Conservation (phyloP, 192 early-diverging fungal species). For the Linnemannia elongata region DNA sequence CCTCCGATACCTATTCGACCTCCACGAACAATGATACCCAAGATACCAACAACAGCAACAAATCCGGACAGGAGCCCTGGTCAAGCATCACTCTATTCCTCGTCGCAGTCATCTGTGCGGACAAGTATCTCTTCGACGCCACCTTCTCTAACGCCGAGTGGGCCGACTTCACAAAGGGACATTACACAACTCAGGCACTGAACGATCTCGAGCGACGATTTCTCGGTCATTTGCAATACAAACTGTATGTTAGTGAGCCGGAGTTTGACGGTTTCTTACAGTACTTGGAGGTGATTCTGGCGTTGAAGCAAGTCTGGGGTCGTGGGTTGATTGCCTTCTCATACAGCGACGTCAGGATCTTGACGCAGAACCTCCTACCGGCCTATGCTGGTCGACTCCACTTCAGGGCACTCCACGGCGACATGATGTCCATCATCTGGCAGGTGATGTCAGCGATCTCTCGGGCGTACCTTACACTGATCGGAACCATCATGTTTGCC, state of each 20-base stretch:
- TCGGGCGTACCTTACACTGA: constrained; percentile 37
- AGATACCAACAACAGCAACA: not conserved
- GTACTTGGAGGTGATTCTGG: constrained; percentile 61
- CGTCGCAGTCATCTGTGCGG: constrained; percentile 62
- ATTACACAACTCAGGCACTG: constrained; percentile 49
- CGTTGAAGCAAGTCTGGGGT: constrained; percentile 57
- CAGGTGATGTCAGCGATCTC: constrained; percentile 48
- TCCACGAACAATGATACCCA: not conserved
- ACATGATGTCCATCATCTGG: constrained; percentile 45
- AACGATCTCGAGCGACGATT: constrained; percentile 62
- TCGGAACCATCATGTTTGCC: constrained; percentile 42
- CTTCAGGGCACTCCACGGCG: constrained; percentile 43
- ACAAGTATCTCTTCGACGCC: constrained; percentile 67
- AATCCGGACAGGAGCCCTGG: constrained; percentile 50
- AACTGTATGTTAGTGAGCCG: constrained; percentile 58
- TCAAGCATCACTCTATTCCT: constrained; percentile 59
- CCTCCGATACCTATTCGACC: not conserved
- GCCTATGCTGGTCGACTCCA: constrained; percentile 56
- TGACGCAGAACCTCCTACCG: constrained; percentile 56
- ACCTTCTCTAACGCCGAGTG: constrained; percentile 64
- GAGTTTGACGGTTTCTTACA: constrained; percentile 60
- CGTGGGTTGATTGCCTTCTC: constrained; percentile 52
- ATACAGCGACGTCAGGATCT: constrained; percentile 60
- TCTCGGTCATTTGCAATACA: constrained; percentile 55
- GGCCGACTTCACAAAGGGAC: constrained; percentile 57